These are phyloP conservation scores for Eudorina sp. DNA, from an alignment of 139 green algal genomes.

Conservation along the genomic window DNA sequence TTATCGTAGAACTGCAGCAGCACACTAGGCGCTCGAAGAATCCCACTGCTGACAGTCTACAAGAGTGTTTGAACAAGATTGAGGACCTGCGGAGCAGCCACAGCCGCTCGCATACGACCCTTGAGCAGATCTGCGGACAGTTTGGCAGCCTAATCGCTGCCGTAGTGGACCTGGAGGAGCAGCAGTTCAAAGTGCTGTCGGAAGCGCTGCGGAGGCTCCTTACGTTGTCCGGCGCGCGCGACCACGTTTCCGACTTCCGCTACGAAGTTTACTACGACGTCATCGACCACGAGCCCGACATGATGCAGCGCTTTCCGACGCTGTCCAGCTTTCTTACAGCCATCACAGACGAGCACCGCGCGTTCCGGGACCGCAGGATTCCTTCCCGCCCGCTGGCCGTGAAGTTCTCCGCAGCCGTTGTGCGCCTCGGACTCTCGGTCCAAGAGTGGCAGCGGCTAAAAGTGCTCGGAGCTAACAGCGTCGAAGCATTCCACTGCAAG, in stretches of 20 bases:
- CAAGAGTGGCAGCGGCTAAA: slow-evolving; percentile 1
- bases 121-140: not conserved
- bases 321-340: not conserved
- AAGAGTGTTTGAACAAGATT: not conserved
- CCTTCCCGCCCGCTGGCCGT: not conserved
- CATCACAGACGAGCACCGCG: not conserved
- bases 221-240: not conserved
- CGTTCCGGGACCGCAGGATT: not conserved
- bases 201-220: not conserved
- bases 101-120: not conserved
- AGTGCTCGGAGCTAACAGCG: not conserved
- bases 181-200: not conserved
- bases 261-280: not conserved
- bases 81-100: not conserved
- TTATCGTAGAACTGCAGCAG: not conserved
- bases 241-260: not conserved
- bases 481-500: not conserved
- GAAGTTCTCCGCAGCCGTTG: not conserved
- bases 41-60: not conserved
- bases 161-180: not conserved
- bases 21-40: not conserved
- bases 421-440: not conserved
- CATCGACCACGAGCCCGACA: not conserved
- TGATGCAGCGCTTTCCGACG: not conserved
- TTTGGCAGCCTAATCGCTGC: not conserved